Evolutionary conservation across 306 rosid genomes (phyloP), one percentile per base, ranked within the genome.

Genomic region (Corylus heterophylla): DNA sequence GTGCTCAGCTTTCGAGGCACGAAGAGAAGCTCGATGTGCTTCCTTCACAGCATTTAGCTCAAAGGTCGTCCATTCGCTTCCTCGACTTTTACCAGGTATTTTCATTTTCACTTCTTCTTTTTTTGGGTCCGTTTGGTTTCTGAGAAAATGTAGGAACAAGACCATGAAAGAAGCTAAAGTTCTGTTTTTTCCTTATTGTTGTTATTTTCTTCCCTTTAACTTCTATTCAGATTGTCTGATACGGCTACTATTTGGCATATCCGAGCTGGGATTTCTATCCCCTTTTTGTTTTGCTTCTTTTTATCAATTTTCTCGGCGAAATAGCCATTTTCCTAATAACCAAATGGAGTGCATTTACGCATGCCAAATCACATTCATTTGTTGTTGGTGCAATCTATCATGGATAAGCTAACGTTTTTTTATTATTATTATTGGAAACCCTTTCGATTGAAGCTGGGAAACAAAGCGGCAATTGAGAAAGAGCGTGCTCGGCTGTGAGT

Each of bases 401-500:
- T 42, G 63, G 69, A 55, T 7, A 1, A 62, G 35, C 74, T 17
- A 54, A 73, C 4, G 29, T 49, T 29, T 12, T n/a, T n/a, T 37
- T 69, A 47, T 47, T 45, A 50, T 45, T 3, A 37, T 22, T 58
- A 20, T 75, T 59, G 4, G 45, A 62, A 48, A 14, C 81, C 66
- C 66, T 45, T 66, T 71, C 42, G 59, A 45, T 78, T 81, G 85
- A 88, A 92, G 98, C 63, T 93, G 69, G 94, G 78, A 75, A 91
- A 75, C 79, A 95, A 90, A 83, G 82, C 84, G 48, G 90, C 94
- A 11, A 79, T 91, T 8, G 81, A 86, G 78, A 91, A 91, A 86
- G 98, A 95, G 74, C 90, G 91, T n/a, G 96, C 96, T 78, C 88
- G 99, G 76, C 83, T 95, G 99, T 95, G 82, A 88, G 97, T 88